Base-by-base conservation (phyloP, 1,284 basidiomycete species). In the Boletus sp. region DNA sequence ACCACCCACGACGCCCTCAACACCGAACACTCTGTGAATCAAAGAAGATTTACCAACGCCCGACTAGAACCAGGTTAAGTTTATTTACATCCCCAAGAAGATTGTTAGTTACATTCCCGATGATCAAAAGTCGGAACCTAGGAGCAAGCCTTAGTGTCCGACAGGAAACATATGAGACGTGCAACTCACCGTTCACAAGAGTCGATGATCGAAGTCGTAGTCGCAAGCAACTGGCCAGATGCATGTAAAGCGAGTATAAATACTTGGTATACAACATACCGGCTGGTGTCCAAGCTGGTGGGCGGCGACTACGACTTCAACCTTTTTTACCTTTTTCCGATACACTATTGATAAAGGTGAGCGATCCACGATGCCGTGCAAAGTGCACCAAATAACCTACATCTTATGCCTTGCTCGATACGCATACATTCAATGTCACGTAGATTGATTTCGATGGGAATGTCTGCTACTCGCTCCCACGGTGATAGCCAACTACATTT, bases 1-100 rank as follows among this genome's bases (percentile, higher is more conserved):
- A 9, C n/a, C 19, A 29, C 49, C 52, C 25, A 60, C 55, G 5
- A 56, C 41, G 2, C 33, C 17, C 3, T 32, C 4, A 1, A 60
- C 55, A 1, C 46, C 52, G 22, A 60, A 57, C 4, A 58, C 37
- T 17, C 12, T 46, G 2, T 10, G 17, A 12, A 60, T 48, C 8
- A 57, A 42, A 6, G 48, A 37, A 23, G 55, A 46, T 45, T 60
- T 60, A 14, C 56, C 55, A 12, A 52, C 56, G 3, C 58, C 56
- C 7, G 57, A 38, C 57, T 57, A 36, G 16, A 19, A 20, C 4
- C 1, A 2, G 2, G 22, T 39, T 12, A 50, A 35, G n/a, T 22
- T 13, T 25, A 33, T 40, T 37, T 35, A 55, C 57, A n/a, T n/a
- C n/a, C n/a, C n/a, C n/a, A n/a, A n/a, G n/a, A n/a, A n/a, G n/a